Evolutionary conservation across 164 flowering plant genomes (phyloP).

Genomic region (Sextonia rubra): DNA sequence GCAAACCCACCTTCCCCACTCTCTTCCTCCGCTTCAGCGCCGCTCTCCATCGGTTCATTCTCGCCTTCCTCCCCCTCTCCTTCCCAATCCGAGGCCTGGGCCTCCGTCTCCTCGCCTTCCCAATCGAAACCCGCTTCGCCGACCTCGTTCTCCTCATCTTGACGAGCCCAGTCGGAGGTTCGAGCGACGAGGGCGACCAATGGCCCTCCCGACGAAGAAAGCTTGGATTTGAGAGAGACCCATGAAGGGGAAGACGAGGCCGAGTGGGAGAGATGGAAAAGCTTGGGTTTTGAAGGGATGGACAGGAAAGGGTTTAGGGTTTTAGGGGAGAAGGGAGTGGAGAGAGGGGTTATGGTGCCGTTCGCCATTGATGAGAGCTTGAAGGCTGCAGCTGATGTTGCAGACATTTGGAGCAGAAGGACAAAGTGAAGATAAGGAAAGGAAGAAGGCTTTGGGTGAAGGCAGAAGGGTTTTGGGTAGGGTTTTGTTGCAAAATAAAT

Average conservation of each 20-base stretch:
- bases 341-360: slow-evolving; percentile 29
- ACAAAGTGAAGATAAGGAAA: background rate
- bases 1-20: slow-evolving; percentile 18
- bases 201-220: slow-evolving; percentile 15
- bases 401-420: slow-evolving; percentile 6
- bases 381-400: slow-evolving; percentile 32
- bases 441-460: background rate
- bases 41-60: slow-evolving; percentile 2
- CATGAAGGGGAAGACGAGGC: background rate
- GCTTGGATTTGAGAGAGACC: slow-evolving; percentile 12
- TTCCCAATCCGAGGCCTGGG: too few species aligned
- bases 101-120: slow-evolving; percentile 9
- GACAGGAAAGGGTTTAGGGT: slow-evolving; percentile 22
- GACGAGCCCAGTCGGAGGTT: slow-evolving; percentile 55
- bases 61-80: too few species aligned
- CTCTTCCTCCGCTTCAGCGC: slow-evolving; percentile 17
- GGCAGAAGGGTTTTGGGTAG: background rate
- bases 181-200: slow-evolving; percentile 33
- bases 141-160: slow-evolving; percentile 12
- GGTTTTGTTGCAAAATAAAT: background rate
- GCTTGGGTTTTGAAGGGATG: slow-evolving; percentile 31
- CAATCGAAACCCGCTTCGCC: slow-evolving; percentile 14
- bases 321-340: slow-evolving; percentile 32
- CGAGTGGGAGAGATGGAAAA: slow-evolving; percentile 22
- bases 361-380: slow-evolving; percentile 37